Evolutionary conservation across 768 basidiomycete genomes (phyloP), one percentile per base, ranked within the genome.

Genomic region (Pholiota microspora): DNA sequence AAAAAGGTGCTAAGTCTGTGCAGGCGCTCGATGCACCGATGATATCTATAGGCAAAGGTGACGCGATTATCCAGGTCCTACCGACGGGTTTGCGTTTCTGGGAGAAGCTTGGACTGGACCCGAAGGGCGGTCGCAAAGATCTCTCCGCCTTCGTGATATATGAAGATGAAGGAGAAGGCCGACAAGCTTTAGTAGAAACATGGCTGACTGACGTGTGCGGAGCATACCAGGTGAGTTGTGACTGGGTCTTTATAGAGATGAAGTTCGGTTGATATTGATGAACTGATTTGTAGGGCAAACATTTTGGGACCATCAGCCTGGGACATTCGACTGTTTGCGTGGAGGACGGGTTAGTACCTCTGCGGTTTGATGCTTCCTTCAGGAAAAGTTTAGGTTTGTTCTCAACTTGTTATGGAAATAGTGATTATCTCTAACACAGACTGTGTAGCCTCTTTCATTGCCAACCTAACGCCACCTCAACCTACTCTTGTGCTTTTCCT

Each of bases 101-200:
- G 92, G 86, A 89, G 60, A 94, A 92, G 66, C 76, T 93, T 10
- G 90, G 89, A 0, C 65, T 94, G 40, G 75, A 77, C 13, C 92
- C 92, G 0, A 77, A 79, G 45, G 79, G 79, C 31, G 92, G 93
- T 6, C 73, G 71, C 54, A 93, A 94, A 69, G 77, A 93, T 59
- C 75, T 89, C 3, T 78, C 75, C 1, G 81, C 80, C 1, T 90
- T 85, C 66, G 81, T 85, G 0, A 70, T 93, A 45, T 87, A 83
- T 51, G 89, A 93, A 60, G 81, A 83, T 18, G 75, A 76, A 13
- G 77, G 76, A 1, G 73, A 75, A 18, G 76, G 77, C n/a, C 74
- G 73, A 42, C 74, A 73, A 27, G 58, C 62, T 2, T 69, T 78
- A 32, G 78, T 85, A n/a, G 77, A 80, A 34, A 62, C 54, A 0